Evolutionary conservation across 768 basidiomycete species (phyloP).

Genomic region (Xerocomus spinulosus): DNA sequence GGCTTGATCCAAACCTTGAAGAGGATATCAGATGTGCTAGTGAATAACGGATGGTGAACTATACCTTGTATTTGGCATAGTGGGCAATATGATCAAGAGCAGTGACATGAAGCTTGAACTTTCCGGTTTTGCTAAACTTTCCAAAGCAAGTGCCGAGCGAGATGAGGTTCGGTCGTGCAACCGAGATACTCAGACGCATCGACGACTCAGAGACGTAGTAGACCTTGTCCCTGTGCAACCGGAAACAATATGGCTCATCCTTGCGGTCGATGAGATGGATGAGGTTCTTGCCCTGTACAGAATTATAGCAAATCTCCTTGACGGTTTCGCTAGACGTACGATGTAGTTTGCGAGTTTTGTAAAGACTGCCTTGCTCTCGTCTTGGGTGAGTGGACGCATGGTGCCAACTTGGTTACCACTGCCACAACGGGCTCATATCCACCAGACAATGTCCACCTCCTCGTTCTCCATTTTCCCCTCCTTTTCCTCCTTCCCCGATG

Average conservation of each 20-base stretch:
- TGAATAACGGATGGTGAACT: slow-evolving; percentile 9
- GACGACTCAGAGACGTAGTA: slow-evolving; percentile 95
- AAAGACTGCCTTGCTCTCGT: slow-evolving; percentile 95
- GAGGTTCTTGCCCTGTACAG: slow-evolving; percentile 83
- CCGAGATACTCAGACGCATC: slow-evolving; percentile 88
- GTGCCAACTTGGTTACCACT: background rate
- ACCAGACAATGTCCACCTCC: slow-evolving; percentile 42
- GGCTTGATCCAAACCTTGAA: slow-evolving; percentile 96
- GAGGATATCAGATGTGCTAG: background rate
- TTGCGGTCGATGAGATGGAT: slow-evolving; percentile 92
- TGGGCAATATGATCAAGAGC: slow-evolving; percentile 89
- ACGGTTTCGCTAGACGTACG: slow-evolving; percentile 40
- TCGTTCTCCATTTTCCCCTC: slow-evolving; percentile 63
- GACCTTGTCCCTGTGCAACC: slow-evolving; percentile 89
- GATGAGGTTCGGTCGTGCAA: slow-evolving; percentile 89
- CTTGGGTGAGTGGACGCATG: slow-evolving; percentile 96
- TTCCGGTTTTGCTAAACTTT: slow-evolving; percentile 95
- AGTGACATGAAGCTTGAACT: slow-evolving; percentile 96
- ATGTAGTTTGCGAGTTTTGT: slow-evolving; percentile 97
- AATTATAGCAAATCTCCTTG: background rate
- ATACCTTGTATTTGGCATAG: slow-evolving; percentile 96
- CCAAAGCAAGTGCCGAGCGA: slow-evolving; percentile 95
- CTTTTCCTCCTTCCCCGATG: slow-evolving; percentile 66
- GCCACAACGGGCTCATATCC: slow-evolving; percentile 3
- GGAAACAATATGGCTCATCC: slow-evolving; percentile 94